Evolutionary conservation across 306 rosid genomes (phyloP).

Genomic region (Albizia julibrissin): DNA sequence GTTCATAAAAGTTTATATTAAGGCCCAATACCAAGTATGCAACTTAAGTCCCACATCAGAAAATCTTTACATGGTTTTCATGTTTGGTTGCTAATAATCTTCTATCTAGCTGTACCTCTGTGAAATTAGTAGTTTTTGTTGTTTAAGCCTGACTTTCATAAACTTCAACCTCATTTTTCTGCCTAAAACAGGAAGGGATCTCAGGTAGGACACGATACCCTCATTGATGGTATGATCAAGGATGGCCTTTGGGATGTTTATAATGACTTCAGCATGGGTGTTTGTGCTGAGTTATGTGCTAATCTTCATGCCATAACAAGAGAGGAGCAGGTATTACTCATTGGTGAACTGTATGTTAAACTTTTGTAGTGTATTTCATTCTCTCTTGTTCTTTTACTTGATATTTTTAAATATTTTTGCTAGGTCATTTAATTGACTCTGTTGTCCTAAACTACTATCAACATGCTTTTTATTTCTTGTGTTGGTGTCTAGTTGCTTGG

Average conservation of each 20-base stretch:
- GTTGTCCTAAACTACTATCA: constrained; percentile 7
- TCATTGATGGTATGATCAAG: constrained; percentile 88
- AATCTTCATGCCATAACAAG: constrained; percentile 63
- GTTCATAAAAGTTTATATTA: background rate
- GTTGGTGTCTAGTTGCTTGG: background rate
- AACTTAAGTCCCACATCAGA: background rate
- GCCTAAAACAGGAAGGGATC: constrained; percentile 73
- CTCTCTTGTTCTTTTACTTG: constrained; percentile 1
- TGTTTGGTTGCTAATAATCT: background rate
- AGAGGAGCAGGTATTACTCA: constrained; percentile 78
- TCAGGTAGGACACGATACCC: constrained; percentile 81
- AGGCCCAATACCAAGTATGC: background rate
- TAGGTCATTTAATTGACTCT: constrained; percentile 9
- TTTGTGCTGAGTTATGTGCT: constrained; percentile 89
- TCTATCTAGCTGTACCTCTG: background rate
- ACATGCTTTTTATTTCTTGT: background rate
- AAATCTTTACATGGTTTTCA: background rate
- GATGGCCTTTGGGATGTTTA: constrained; percentile 99
- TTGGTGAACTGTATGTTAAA: constrained; percentile 9
- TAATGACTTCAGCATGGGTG: constrained; percentile 86
- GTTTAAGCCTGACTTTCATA: background rate
- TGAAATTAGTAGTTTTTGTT: background rate
- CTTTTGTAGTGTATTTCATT: background rate
- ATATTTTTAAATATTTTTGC: constrained; percentile 6
- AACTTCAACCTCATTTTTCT: background rate